A percentile compares a stretch with the other conserved stretches of the same genome.
These are phyloP conservation scores for Ceratocystis cacaofunesta DNA, from an alignment of 2,329 filamentous ascomycete species.

Conservation along the genomic window DNA sequence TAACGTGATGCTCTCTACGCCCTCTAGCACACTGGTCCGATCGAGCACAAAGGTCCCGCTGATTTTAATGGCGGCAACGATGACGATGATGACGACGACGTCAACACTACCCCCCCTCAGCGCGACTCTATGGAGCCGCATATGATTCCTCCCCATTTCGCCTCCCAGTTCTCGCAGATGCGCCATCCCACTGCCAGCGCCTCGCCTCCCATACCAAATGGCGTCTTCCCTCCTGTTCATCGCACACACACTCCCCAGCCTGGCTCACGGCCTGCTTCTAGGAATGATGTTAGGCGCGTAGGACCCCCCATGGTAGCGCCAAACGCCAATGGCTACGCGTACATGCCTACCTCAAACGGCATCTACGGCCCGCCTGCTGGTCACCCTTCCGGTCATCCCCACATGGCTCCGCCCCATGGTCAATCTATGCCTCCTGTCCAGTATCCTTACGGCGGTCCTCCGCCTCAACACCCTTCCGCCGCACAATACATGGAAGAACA, in stretches of 20 bases:
- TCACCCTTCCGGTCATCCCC: slow-evolving; percentile 10
- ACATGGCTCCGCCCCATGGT: slow-evolving; percentile 1
- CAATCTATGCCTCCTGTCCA: slow-evolving; percentile 20
- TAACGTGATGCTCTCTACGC: slow-evolving; percentile 14
- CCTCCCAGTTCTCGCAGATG: slow-evolving; percentile 64
- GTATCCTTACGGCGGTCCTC: slow-evolving; percentile 21
- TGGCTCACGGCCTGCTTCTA: slow-evolving; percentile 21
- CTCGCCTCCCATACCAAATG: slow-evolving; percentile 75
- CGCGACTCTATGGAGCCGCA: slow-evolving; percentile 44
- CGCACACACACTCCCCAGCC: slow-evolving; percentile 20
- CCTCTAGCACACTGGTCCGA: slow-evolving; percentile 69
- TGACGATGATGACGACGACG: slow-evolving; percentile 70
- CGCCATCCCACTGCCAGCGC: slow-evolving; percentile 70
- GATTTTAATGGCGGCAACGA: slow-evolving; percentile 84
- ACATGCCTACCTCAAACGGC: slow-evolving; percentile 18
- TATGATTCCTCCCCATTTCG: slow-evolving; percentile 57
- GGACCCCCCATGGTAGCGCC: slow-evolving; percentile 18
- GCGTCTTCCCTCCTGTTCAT: slow-evolving; percentile 33
- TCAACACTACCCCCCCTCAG: slow-evolving; percentile 57
- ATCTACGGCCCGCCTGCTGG: slow-evolving; percentile 22
- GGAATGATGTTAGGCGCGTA: slow-evolving; percentile 25
- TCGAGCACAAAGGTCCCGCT: slow-evolving; percentile 87
- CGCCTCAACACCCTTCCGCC: slow-evolving; percentile 31
- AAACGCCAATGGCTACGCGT: slow-evolving; percentile 21
- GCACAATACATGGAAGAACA: slow-evolving; percentile 65